Percentiles rank a stretch among this genome's conserved stretches.
phyloP scores from a whole-genome alignment of 1,139 yeast species.

The Blastobotrys buckinghamii region DNA sequence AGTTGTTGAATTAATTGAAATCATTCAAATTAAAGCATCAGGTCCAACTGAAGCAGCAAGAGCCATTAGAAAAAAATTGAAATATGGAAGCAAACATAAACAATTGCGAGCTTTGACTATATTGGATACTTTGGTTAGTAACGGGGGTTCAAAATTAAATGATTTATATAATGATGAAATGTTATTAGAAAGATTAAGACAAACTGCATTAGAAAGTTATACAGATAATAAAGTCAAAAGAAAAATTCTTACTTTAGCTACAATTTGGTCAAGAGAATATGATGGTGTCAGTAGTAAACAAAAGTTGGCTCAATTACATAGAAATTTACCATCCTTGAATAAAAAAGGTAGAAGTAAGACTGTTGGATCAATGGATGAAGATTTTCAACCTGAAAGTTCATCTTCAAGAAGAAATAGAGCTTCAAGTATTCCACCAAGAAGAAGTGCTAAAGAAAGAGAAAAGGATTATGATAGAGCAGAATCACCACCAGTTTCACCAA shows the following conservation, averaged over 20 bases:
- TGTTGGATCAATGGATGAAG: conserved; percentile 1
- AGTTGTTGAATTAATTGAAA: conserved; percentile 41
- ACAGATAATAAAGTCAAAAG: conserved; percentile 44
- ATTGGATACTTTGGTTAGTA: conserved; percentile 69
- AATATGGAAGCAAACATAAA: conserved; percentile 64
- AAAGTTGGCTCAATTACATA: conserved; percentile 46
- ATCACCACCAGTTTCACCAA: neutral
- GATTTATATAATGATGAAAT: conserved; percentile 64
- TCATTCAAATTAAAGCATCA: conserved; percentile 39
- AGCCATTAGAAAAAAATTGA: conserved; percentile 79
- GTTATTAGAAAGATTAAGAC: conserved; percentile 59
- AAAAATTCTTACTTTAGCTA: conserved; percentile 45
- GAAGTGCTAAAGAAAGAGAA: conserved; percentile 15
- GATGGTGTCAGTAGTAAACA: conserved; percentile 46
- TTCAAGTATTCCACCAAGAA: conserved; percentile 6
- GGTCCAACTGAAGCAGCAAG: conserved; percentile 83
- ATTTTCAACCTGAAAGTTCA: neutral
- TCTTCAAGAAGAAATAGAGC: neutral
- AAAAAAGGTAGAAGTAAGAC: conserved; percentile 1
- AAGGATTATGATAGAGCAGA: neutral
- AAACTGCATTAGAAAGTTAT: conserved; percentile 41
- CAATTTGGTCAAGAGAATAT: conserved; percentile 60
- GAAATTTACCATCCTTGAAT: conserved; percentile 30
- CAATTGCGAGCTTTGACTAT: conserved; percentile 64
- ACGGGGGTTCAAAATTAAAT: conserved; percentile 50